A percentile compares a stretch with the other conserved stretches of the same genome.
Evolutionary conservation across 83 land plant genomes (phyloP).

Genomic region (Picea abies): DNA sequence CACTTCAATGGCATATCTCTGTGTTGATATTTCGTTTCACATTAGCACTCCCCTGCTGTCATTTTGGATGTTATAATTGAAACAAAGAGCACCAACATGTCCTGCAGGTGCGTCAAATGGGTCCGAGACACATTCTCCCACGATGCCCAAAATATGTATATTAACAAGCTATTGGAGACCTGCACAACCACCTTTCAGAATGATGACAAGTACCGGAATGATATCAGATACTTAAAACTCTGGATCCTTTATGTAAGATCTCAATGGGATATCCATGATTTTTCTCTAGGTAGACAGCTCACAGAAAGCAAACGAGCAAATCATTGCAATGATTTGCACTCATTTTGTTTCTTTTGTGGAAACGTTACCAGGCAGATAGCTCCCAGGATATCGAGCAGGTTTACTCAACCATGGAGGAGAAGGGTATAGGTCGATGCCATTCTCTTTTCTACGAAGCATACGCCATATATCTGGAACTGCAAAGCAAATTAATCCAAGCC

Average conservation of each 20-base stretch:
- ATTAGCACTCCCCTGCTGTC: neutral
- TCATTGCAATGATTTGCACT: neutral
- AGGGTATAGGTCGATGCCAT: conserved; percentile 48
- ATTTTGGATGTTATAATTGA: neutral
- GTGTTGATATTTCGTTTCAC: neutral
- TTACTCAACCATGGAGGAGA: conserved; percentile 51
- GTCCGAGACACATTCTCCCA: conserved; percentile 11
- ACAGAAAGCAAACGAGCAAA: neutral
- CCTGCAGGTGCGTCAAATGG: conserved; percentile 31
- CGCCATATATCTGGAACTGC: conserved; percentile 59
- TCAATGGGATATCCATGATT: too few relatives aligned
- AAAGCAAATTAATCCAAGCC: conserved; percentile 59
- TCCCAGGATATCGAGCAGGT: conserved; percentile 52
- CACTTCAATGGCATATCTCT: too few relatives aligned
- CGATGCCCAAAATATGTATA: neutral
- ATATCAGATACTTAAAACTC: conserved; percentile 40
- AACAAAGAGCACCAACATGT: neutral
- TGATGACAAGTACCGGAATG: conserved; percentile 35
- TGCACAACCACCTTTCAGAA: conserved; percentile 38
- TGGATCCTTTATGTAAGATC: conserved; percentile 58
- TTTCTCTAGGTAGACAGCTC: too few relatives aligned
- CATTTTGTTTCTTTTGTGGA: conserved; percentile 5
- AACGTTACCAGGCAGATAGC: conserved; percentile 54
- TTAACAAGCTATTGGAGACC: conserved; percentile 26
- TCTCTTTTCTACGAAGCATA: conserved; percentile 69